A percentile compares a stretch with the other conserved stretches of the same genome.
Conservation (phyloP, 1,284 basidiomycete species). For the Moniliophthora roreri region DNA sequence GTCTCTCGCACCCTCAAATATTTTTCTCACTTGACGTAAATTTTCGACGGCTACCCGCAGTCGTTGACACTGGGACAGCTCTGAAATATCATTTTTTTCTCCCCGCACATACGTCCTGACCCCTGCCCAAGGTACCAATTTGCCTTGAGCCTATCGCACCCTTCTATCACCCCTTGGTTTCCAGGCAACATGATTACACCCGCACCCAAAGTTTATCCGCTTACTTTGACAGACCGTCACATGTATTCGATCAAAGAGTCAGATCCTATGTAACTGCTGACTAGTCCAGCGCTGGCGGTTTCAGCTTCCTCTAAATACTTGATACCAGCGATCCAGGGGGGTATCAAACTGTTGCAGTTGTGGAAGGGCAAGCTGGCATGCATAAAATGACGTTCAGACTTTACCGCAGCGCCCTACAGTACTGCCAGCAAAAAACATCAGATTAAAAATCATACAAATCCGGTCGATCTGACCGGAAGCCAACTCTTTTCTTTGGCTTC, state of each 20-base stretch:
- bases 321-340: too few species aligned
- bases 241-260: too few species aligned
- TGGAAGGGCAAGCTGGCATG: too few species aligned
- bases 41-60: neutral
- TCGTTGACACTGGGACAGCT: neutral
- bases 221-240: too few species aligned
- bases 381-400: too few species aligned
- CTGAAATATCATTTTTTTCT: neutral
- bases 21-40: constrained; percentile 1
- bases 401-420: neutral
- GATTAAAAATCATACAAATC: constrained; percentile 61
- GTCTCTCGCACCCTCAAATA: neutral
- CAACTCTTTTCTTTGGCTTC: constrained; percentile 67
- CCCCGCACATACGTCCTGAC: neutral
- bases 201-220: too few species aligned
- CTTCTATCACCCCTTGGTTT: neutral
- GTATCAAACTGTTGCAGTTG: too few species aligned
- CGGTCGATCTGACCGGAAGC: constrained; percentile 65
- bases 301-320: too few species aligned
- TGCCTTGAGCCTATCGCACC: neutral
- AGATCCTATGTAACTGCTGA: too few species aligned
- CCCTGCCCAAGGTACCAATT: neutral
- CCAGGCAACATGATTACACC: constrained; percentile 1
- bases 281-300: too few species aligned
- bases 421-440: neutral